Conservation (phyloP, 495 filamentous ascomycete genomes). For the Neohortaea acidophila region DNA sequence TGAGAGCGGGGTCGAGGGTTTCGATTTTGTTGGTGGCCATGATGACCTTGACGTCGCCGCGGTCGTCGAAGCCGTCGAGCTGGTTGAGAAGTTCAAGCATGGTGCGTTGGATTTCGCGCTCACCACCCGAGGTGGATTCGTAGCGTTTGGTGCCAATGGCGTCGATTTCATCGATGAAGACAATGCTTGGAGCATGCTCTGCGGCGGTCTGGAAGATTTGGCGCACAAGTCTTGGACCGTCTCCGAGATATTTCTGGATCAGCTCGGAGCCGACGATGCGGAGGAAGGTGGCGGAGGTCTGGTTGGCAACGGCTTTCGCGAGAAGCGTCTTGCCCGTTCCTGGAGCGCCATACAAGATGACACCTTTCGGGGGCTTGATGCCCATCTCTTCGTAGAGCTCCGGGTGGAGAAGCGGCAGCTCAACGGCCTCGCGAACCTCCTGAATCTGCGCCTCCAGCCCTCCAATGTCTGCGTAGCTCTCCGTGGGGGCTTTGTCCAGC, state of each 20-base stretch:
- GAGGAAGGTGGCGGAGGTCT: slow-evolving; percentile 94
- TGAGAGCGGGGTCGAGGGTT: slow-evolving; percentile 87
- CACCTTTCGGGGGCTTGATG: slow-evolving; percentile 98
- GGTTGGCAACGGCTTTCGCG: slow-evolving; percentile 96
- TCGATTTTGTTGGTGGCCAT: slow-evolving; percentile 99
- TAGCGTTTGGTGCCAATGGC: slow-evolving; percentile 98
- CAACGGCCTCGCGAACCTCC: slow-evolving; percentile 92
- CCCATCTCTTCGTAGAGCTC: slow-evolving; percentile 99
- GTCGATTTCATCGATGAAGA: slow-evolving; percentile 99
- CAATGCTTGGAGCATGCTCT: slow-evolving; percentile 91
- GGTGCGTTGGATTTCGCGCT: slow-evolving; percentile 93
- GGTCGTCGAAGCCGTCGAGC: slow-evolving; percentile 96
- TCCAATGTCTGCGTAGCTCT: slow-evolving; percentile 97
- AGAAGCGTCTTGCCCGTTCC: slow-evolving; percentile 96
- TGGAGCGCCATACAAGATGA: slow-evolving; percentile 94
- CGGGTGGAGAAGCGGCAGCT: slow-evolving; percentile 87
- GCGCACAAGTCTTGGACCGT: slow-evolving; percentile 83
- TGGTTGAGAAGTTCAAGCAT: slow-evolving; percentile 99
- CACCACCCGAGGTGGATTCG: slow-evolving; percentile 89
- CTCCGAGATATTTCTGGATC: slow-evolving; percentile 98
- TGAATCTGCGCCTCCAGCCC: slow-evolving; percentile 91
- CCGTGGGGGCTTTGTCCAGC: slow-evolving; percentile 94
- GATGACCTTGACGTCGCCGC: slow-evolving; percentile 97
- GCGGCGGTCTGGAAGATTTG: slow-evolving; percentile 97
- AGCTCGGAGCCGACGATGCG: slow-evolving; percentile 95